Evolutionary conservation across 352 stramenopile species (phyloP), one percentile per base, ranked within the genome.

Genomic region (Phytophthora pinifolia): DNA sequence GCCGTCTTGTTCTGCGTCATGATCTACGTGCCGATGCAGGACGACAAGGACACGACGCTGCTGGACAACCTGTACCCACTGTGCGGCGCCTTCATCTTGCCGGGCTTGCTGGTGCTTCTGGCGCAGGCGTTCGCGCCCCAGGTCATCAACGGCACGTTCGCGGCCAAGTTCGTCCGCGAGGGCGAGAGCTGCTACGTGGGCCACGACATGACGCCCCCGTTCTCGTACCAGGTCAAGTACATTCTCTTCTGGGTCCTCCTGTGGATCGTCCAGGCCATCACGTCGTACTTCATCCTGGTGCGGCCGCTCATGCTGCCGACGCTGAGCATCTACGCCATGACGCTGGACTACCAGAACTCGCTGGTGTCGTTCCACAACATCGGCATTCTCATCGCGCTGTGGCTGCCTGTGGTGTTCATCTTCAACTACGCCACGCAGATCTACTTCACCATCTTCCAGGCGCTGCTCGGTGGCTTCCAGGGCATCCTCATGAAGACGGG

Each of bases 401-500:
- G 80, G 80, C 37, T 85, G 25, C 80, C 80, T 0, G 70, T 89
- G 30, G 74, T 73, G 15, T 88, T 76, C 49, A 84, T 91, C 39
- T 91, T 89, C 54, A 87, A 86, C 56, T 91, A 91, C 60, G 75
- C 86, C 22, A 84, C 80, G 41, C 80, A 91, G 57, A 88, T 91
- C 57, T 91, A 86, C 59, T 91, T 89, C 14, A 89, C 80, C 0
- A 84, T 88, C 37, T 87, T 91, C 38, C 74, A 91, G 48, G 77
- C 80, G 15, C 38, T 88, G 14, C 48, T 88, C 0, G 80, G 80
- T 34, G 74, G 68, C 9, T 83, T 89, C 45, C 74, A 82, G 62
- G 80, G 80, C 8, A 61, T 83, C 44, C 56, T 88, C 9, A 89
- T 91, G 80, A 89, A 91, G 46, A 86, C 78, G 6, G 80, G 80